Conservation (phyloP, 2,329 filamentous ascomycete genomes). For the Tolypocladium capitatum region DNA sequence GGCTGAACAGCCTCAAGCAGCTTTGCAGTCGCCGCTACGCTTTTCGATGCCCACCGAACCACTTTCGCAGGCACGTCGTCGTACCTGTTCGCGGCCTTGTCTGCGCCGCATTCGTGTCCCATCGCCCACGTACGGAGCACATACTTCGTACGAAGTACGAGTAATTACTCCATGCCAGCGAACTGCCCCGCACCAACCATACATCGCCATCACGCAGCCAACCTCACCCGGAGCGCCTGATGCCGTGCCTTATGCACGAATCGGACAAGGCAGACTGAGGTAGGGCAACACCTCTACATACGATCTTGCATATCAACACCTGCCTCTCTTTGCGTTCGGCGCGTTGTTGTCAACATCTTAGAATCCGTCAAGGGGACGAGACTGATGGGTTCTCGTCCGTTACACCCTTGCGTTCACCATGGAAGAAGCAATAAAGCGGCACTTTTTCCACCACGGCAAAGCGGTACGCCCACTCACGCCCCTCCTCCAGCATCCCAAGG, state of each 20-base stretch:
- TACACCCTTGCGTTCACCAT: slow-evolving; percentile 17
- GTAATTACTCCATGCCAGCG: background rate
- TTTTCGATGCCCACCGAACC: background rate
- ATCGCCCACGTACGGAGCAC: background rate
- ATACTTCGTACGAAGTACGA: background rate
- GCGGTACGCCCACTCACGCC: slow-evolving; percentile 10
- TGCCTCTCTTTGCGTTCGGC: background rate
- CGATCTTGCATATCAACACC: background rate
- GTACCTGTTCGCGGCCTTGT: background rate
- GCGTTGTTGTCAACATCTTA: background rate
- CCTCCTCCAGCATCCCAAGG: background rate
- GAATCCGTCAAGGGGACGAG: background rate
- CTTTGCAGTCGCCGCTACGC: background rate
- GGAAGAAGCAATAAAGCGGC: slow-evolving; percentile 30
- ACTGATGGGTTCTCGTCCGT: background rate
- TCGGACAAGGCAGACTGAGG: background rate
- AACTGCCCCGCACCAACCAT: background rate
- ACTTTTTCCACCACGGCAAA: slow-evolving; percentile 37
- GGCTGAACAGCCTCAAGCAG: background rate
- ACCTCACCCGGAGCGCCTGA: no score
- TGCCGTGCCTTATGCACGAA: no score
- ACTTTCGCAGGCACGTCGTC: background rate
- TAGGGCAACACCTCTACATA: background rate
- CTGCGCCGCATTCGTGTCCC: background rate
- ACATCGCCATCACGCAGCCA: background rate